Evolutionary conservation across 2,329 filamentous ascomycete genomes (phyloP), one percentile per base, ranked within the genome.

Genomic region (Ceratocystis diversiconidia): DNA sequence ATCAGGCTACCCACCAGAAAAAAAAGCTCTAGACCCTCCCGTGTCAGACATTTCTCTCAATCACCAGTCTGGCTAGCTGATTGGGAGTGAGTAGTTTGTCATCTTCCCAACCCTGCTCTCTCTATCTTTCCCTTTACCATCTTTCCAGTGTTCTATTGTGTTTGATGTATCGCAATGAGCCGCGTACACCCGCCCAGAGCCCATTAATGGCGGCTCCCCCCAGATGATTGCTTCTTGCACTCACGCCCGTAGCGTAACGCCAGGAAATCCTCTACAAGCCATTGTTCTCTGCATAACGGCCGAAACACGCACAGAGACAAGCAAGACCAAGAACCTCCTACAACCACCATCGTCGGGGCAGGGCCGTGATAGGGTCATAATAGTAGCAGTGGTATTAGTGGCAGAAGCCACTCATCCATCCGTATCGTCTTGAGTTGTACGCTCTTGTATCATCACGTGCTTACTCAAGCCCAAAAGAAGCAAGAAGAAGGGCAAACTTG

Each of bases 251-350:
- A 41, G 36, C 10, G 55, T 59, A 32, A 30, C 17, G 28, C 28
- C 28, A 59, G 36, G 36, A 41, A 59, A 59, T 59, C 28, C 55
- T 30, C 32, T 59, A 30, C 12, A 32, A n/a, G 25, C 55, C 55
- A 59, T 59, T 59, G 55, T 59, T 59, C 55, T 59, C 55, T 59
- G 55, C 55, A 59, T 59, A 30, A 36, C 55, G 55, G 55, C 30
- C 55, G 30, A 59, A 59, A 59, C 55, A 36, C 55, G 19, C 19
- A 52, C 19, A 52, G 15, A 52, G 48, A 25, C 48, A 10, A 25
- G 19, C 7, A 25, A 32, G n/a, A 5, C 28, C 5, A 50, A 25
- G 22, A 50, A 50, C n/a, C 22, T 50, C n/a, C 46, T 19, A 25
- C 46, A 50, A 19, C 46, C n/a, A 50, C 46, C 46, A 50, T 50